phyloP scores from a whole-genome alignment of 1,139 yeast species.

The Schizosaccharomyces versatilis region DNA sequence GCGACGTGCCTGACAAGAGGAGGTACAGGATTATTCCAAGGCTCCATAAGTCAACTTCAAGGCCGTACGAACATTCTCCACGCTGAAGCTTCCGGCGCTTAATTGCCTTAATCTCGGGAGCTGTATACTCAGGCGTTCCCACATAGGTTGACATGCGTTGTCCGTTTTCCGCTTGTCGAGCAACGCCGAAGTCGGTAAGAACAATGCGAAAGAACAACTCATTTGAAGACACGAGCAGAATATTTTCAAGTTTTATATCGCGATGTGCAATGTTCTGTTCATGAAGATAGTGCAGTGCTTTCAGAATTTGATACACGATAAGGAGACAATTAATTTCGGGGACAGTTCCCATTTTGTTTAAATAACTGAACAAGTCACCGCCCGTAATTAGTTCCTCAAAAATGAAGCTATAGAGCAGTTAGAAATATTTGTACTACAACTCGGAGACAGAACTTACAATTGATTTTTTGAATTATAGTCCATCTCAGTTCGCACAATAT shows the following conservation, averaged over 20 bases:
- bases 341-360: conserved; percentile 26
- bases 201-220: conserved; percentile 34
- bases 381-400: conserved; percentile 21
- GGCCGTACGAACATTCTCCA: conserved; percentile 21
- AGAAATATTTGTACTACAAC: neutral
- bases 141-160: conserved; percentile 33
- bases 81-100: conserved; percentile 9
- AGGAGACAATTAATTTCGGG: conserved; percentile 34
- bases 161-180: conserved; percentile 23
- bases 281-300: conserved; percentile 35
- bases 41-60: conserved; percentile 48
- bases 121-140: conserved; percentile 20
- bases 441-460: neutral
- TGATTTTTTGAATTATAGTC: conserved; percentile 5
- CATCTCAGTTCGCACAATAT: conserved; percentile 8
- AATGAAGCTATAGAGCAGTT: conserved; percentile 10
- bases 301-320: conserved; percentile 33
- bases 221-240: neutral
- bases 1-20: conserved; percentile 19
- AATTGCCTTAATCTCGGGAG: conserved; percentile 8
- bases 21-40: conserved; percentile 38
- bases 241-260: conserved; percentile 24
- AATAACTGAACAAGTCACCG: conserved; percentile 43
- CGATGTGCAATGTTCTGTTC: conserved; percentile 29
- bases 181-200: conserved; percentile 48